Evolutionary conservation across 1,284 basidiomycete species (phyloP).

Genomic region (Fomitopsis palustris): DNA sequence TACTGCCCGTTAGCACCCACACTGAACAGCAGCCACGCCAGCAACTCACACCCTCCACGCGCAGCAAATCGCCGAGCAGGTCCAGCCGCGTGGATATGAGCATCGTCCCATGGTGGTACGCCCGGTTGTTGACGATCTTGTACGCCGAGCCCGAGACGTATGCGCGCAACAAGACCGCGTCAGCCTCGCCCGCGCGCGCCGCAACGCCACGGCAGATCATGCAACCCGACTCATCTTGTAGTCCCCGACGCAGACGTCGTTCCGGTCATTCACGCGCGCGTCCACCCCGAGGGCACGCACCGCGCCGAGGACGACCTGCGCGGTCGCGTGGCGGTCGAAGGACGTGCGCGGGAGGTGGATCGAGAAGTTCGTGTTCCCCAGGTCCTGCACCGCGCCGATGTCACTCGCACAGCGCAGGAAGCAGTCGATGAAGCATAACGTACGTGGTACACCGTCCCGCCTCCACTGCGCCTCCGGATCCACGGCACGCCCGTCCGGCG

Average conservation of each 20-base stretch:
- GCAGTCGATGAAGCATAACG: constrained; percentile 31
- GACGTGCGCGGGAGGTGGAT: constrained; percentile 82
- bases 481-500: constrained; percentile 63
- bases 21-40: too few relatives aligned
- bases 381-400: constrained; percentile 55
- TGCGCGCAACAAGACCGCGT: constrained; percentile 7
- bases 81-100: constrained; percentile 80
- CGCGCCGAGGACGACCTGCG: constrained; percentile 76
- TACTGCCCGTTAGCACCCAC: constrained; percentile 26
- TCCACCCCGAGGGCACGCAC: constrained; percentile 72
- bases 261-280: constrained; percentile 84
- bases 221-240: constrained; percentile 74
- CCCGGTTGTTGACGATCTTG: constrained; percentile 88
- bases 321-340: constrained; percentile 83
- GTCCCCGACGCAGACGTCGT: constrained; percentile 82
- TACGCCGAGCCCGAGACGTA: constrained; percentile 98
- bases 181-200: constrained; percentile 13
- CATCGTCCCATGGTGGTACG: constrained; percentile 99
- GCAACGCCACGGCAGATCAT: not conserved
- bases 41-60: constrained; percentile 60
- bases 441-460: constrained; percentile 98
- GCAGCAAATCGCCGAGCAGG: constrained; percentile 71
- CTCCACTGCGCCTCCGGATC: constrained; percentile 87
- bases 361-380: constrained; percentile 97
- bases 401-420: too few relatives aligned